Evolutionary conservation across 345 rosid species (phyloP), one percentile per base, ranked within the genome.

Genomic region (Kernera saxatilis): DNA sequence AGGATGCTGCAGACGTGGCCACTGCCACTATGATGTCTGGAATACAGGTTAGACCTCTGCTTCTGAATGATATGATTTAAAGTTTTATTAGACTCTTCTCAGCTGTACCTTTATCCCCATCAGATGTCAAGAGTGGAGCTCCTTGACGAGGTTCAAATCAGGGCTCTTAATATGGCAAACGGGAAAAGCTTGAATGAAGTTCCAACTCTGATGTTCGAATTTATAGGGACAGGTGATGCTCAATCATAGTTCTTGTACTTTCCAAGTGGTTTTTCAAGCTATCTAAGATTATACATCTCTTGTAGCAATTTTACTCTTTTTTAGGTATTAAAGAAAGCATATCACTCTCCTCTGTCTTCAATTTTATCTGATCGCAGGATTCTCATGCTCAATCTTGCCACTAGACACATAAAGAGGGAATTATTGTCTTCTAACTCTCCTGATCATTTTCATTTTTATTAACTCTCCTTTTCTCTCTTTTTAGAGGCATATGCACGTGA

Each of bases 1-100:
- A 93, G 80, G 98, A 88, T 84, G 98, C 97, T 37, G 97, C 98
- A 69, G 94, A 93, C 71, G 98, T 93, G 77, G 92, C 98, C 32
- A 90, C 90, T 86, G 92, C 88, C 51, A 70, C 90, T 44, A 87
- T 93, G 97, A 55, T 78, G 75, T 82, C 91, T 66, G 97, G 97
- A 55, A 87, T 93, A 78, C 97, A 88, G 92, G 97, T 93, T 54
- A 58, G 46, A 61, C 46, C 55, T 78, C 46, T 55, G 60, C 50
- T 40, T 69, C 55, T 23, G 15, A 61, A 10, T 36, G 5, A 69
- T 43, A 9, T 52, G 57, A 19, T 52, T 52, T 13, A 4, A 62
- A 44, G 5, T 37, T 8, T 45, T 53, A 13, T 44, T 15, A 35
- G 36, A 75, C 10, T 40, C 59, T 67, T 76, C 23, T 51, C 75